These are phyloP conservation scores for Yarrowia phangngaensis DNA, from an alignment of 805 yeast genomes.

Conservation along the genomic window DNA sequence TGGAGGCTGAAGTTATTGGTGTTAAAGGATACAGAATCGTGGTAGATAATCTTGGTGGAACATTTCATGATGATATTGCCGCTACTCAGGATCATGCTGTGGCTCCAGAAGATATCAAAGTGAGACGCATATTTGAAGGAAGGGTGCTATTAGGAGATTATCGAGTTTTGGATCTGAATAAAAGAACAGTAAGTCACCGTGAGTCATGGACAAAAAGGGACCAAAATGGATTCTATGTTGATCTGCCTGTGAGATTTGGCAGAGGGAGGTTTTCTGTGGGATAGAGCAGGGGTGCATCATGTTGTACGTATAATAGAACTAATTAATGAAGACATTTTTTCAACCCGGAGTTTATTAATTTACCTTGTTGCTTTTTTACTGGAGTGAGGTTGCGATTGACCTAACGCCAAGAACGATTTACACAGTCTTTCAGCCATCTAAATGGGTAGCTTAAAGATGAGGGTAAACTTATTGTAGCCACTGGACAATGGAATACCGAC, in stretches of 20 bases:
- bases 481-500: no score
- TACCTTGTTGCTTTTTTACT: no score
- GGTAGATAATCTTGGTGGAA: constrained; percentile 1
- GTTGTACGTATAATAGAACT: no score
- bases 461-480: no score
- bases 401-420: no score
- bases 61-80: constrained; percentile 9
- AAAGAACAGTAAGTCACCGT: constrained; percentile 7
- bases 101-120: constrained; percentile 1
- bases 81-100: constrained; percentile 19
- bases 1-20: constrained; percentile 11
- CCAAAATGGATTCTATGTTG: neutral
- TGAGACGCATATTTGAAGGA: constrained; percentile 2
- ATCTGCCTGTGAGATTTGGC: neutral
- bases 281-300: no score
- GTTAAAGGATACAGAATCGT: neutral
- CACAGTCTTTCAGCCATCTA: no score
- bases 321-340: no score
- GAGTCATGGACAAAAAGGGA: constrained; percentile 6
- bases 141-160: constrained; percentile 10
- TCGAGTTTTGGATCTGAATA: constrained; percentile 12
- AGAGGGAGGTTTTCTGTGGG: constrained; percentile 1
- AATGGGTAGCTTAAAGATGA: no score
- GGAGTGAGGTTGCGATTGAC: no score
- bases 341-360: no score